Percentiles rank a stretch among this genome's conserved stretches.
Evolutionary conservation across 768 basidiomycete species (phyloP).

Genomic region (Austroboletus festivus): DNA sequence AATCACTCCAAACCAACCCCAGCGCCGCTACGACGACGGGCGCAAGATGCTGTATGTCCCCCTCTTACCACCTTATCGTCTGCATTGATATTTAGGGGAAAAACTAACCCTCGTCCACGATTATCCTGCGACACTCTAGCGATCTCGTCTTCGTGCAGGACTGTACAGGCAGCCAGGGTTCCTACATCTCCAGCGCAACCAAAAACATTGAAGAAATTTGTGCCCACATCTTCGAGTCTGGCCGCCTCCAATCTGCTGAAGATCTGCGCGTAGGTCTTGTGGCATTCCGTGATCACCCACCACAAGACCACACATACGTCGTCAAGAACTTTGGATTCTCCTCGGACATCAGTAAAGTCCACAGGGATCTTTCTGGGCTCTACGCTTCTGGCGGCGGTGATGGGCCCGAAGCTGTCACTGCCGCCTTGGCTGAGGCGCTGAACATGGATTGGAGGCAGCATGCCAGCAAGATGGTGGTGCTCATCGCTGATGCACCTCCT

Average conservation of each 20-base stretch:
- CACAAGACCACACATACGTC: constrained; percentile 94
- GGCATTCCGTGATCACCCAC: constrained; percentile 95
- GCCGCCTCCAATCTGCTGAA: constrained; percentile 80
- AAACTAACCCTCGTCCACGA: constrained; percentile 13
- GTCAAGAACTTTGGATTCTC: constrained; percentile 94
- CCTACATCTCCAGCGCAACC: constrained; percentile 89
- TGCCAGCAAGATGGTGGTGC: constrained; percentile 93
- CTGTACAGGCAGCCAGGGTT: constrained; percentile 89
- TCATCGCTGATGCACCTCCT: constrained; percentile 96
- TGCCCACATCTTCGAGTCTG: constrained; percentile 91
- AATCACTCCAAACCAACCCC: constrained; percentile 33
- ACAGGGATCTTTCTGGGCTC: constrained; percentile 75
- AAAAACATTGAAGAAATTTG: constrained; percentile 97
- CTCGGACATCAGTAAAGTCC: constrained; percentile 84
- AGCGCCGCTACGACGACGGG: constrained; percentile 36
- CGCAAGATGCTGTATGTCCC: constrained; percentile 76
- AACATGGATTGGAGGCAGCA: constrained; percentile 87
- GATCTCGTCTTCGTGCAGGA: constrained; percentile 96
- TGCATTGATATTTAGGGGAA: constrained; percentile 8
- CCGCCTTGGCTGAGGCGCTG: constrained; percentile 81
- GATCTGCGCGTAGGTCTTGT: constrained; percentile 91
- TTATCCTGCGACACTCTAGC: constrained; percentile 35
- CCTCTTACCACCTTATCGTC: not conserved
- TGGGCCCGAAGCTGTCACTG: constrained; percentile 96
- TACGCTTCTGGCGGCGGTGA: constrained; percentile 92